Percentiles rank a stretch among this genome's conserved stretches.
Evolutionary conservation across 768 basidiomycete species (phyloP).

Genomic region (Piloderma croceum): DNA sequence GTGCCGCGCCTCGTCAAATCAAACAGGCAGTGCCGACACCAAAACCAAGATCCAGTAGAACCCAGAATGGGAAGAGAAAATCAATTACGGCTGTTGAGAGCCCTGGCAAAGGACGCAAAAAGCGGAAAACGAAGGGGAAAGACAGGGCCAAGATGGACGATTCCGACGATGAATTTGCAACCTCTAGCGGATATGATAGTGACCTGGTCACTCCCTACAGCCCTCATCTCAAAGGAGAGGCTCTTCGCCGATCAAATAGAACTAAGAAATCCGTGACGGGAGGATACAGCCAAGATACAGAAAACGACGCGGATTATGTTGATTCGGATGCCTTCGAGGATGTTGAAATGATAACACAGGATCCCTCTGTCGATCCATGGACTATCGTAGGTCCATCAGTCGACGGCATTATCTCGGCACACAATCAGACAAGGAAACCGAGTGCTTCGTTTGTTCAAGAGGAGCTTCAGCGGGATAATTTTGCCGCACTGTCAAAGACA

Average conservation of each 20-base stretch:
- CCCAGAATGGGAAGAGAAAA: constrained; percentile 19
- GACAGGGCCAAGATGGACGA: constrained; percentile 19
- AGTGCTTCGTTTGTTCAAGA: too few relatives aligned
- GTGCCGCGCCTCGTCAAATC: constrained; percentile 21
- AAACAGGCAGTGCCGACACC: neutral
- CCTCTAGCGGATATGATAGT: constrained; percentile 12
- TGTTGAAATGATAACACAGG: too few relatives aligned
- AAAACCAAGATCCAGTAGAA: constrained; percentile 3
- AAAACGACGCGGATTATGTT: constrained; percentile 19
- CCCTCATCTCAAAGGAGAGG: too few relatives aligned
- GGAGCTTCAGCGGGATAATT: too few relatives aligned
- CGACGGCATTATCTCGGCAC: too few relatives aligned
- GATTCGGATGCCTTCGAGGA: constrained; percentile 14
- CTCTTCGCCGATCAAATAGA: constrained; percentile 28
- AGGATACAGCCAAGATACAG: constrained; percentile 22
- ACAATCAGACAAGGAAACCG: too few relatives aligned
- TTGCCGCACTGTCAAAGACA: too few relatives aligned
- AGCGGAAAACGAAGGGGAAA: constrained; percentile 37
- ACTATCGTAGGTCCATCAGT: too few relatives aligned
- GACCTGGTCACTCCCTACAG: constrained; percentile 15
- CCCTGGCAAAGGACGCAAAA: constrained; percentile 22
- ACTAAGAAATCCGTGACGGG: constrained; percentile 21
- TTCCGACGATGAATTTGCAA: constrained; percentile 20
- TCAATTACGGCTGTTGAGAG: constrained; percentile 7
- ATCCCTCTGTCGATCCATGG: too few relatives aligned